A percentile compares a stretch with the other conserved stretches of the same genome.
Conservation (phyloP, 129 eudicot genomes). For the Saussurea involucrata region DNA sequence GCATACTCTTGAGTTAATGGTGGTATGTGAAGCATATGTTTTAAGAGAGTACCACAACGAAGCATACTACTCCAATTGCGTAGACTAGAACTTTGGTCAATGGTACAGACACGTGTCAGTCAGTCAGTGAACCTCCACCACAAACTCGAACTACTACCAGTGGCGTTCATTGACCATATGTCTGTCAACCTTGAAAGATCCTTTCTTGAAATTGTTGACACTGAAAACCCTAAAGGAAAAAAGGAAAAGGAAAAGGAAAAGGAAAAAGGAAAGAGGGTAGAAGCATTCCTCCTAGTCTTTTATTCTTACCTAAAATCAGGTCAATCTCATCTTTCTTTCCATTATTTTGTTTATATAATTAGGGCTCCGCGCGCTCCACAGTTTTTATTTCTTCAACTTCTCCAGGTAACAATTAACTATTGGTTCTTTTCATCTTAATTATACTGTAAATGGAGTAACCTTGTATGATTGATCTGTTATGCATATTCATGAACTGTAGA, state of each 20-base stretch:
- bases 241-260: not conserved
- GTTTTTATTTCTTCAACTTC: not conserved
- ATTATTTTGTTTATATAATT: not conserved
- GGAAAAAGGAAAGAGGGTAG: not conserved
- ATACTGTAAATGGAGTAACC: not conserved
- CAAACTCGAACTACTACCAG: not conserved
- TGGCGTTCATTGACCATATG: not conserved
- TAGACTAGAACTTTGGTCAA: not conserved
- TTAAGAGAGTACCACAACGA: not conserved
- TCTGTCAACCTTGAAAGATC: not conserved
- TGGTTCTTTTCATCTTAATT: not conserved
- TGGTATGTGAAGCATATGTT: not conserved
- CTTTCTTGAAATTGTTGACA: not conserved
- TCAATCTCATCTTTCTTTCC: not conserved
- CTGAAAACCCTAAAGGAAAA: not conserved
- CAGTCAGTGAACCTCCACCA: too few relatives aligned
- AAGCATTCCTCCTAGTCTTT: not conserved
- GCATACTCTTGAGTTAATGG: too few relatives aligned
- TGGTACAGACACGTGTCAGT: not conserved
- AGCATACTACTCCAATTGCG: too few relatives aligned
- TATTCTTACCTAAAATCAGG: not conserved
- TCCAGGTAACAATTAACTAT: not conserved
- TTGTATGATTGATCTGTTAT: too few relatives aligned
- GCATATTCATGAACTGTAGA: not conserved
- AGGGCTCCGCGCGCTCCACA: conserved; percentile 1